Conservation (phyloP, 345 rosid genomes). For the Sonneratia alba region DNA sequence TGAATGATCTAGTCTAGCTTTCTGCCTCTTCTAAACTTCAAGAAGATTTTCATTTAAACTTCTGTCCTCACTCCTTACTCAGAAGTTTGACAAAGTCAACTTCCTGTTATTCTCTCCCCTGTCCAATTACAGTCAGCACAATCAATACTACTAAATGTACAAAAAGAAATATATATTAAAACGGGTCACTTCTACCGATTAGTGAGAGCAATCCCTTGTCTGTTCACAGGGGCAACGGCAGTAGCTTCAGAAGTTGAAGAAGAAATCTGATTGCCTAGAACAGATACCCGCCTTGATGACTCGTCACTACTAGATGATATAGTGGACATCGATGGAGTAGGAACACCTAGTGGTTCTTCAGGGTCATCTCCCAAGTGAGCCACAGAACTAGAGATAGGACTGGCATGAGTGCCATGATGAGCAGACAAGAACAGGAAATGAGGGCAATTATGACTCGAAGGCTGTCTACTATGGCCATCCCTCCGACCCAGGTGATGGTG, state of each 20-base stretch:
- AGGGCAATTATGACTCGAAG: constrained; percentile 46
- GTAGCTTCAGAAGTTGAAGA: constrained; percentile 29
- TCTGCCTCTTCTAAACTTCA: background rate
- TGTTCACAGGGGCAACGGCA: constrained; percentile 11
- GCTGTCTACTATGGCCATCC: constrained; percentile 40
- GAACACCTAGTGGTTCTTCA: constrained; percentile 24
- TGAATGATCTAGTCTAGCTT: too few species aligned
- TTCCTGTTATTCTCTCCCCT: background rate
- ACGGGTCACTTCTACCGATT: constrained; percentile 24
- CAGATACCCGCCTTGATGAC: constrained; percentile 21
- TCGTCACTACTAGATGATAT: constrained; percentile 21
- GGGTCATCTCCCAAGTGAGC: constrained; percentile 21
- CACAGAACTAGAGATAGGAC: constrained; percentile 24
- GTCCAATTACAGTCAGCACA: background rate
- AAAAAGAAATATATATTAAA: background rate
- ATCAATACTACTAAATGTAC: background rate
- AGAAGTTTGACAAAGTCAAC: background rate
- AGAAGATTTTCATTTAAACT: background rate
- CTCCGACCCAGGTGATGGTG: constrained; percentile 42
- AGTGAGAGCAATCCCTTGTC: constrained; percentile 28
- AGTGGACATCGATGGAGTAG: constrained; percentile 23
- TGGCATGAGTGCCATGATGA: constrained; percentile 26
- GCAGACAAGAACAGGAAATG: constrained; percentile 48
- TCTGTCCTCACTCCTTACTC: background rate
- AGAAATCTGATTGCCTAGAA: constrained; percentile 19